A percentile compares a stretch with the other conserved stretches of the same genome.
Conservation (phyloP, 192 early-diverging fungal genomes). For the Chytriomyces confervae region DNA sequence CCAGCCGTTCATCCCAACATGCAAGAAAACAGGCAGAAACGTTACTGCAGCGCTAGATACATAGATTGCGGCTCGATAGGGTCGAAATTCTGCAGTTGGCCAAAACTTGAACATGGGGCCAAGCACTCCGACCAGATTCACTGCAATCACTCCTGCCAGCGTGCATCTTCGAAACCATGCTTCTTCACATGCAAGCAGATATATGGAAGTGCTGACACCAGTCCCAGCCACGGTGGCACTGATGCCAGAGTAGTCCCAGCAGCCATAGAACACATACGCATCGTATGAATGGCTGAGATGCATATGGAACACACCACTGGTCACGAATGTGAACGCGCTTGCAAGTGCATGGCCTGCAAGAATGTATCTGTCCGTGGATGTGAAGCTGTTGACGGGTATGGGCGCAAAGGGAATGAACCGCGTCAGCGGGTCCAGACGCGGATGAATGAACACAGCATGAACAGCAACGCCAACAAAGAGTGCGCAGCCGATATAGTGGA, state of each 20-base stretch:
- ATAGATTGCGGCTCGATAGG: background rate
- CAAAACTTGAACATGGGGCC: conserved; percentile 40
- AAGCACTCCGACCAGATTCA: conserved; percentile 38
- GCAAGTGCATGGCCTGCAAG: conserved; percentile 3
- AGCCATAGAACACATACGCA: conserved; percentile 36
- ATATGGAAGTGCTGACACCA: background rate
- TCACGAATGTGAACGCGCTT: conserved; percentile 24
- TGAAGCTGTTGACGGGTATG: background rate
- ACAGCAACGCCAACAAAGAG: conserved; percentile 23
- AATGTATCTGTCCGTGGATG: conserved; percentile 25
- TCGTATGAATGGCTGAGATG: conserved; percentile 38
- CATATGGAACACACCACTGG: conserved; percentile 37
- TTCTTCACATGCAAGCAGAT: conserved; percentile 9
- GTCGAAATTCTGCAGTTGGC: conserved; percentile 24
- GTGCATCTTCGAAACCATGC: conserved; percentile 1
- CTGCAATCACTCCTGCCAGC: conserved; percentile 1
- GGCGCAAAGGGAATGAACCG: background rate
- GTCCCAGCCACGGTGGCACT: conserved; percentile 8
- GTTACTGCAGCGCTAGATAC: conserved; percentile 9
- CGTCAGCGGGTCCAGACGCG: background rate
- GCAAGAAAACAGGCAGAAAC: conserved; percentile 2
- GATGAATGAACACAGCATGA: background rate
- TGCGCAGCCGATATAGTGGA: conserved; percentile 27
- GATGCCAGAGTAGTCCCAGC: conserved; percentile 44
- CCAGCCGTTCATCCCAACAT: background rate